Base-by-base conservation (phyloP, 2,329 filamentous ascomycete species). In the Diplodia sapinea region DNA sequence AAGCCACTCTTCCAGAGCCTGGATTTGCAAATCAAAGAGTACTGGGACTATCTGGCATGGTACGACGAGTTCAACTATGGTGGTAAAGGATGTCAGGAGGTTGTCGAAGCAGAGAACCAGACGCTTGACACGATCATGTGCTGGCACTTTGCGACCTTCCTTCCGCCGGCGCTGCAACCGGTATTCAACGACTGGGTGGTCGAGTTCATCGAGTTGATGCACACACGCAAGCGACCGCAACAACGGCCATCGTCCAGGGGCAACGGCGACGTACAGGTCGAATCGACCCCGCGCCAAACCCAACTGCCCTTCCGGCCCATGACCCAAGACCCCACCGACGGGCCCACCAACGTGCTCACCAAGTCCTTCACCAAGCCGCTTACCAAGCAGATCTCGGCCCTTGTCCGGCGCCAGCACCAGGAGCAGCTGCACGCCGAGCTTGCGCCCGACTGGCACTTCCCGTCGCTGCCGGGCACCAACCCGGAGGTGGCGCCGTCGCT, bases 41-140 rank as follows among this genome's bases (percentile, higher is more conserved):
- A 97, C 79, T 99, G 95, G 95, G 95, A 99, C 78, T 98, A 97
- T 74, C 88, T 99, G 0, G 89, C 97, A 4, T 99, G 95, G 95
- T 98, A 98, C 72, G 95, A 99, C 73, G 93, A 97, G 79, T 97
- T 94, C 84, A 99, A 99, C 82, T 98, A 98, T 74, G 96, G 95
- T 66, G 95, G 95, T 69, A 96, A 96, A 75, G 95, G 92, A 4
- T 97, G 93, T 72, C 88, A 90, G 61, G 88, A 95, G 73, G 91
- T 97, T 3, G 85, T 91, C 8, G 89, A 89, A 72, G 84, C 84
- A 11, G 92, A 94, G 73, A 88, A 91, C 54, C 93, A 97, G 76
- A 85, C 87, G 3, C 85, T 98, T 15, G 91, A 97, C 73, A 95
- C 91, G 12, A 88, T 99, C 74, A 98, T 99, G 94, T 92, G 97